Base-by-base conservation (phyloP, 495 filamentous ascomycete genomes). In the Neurospora sp. region DNA sequence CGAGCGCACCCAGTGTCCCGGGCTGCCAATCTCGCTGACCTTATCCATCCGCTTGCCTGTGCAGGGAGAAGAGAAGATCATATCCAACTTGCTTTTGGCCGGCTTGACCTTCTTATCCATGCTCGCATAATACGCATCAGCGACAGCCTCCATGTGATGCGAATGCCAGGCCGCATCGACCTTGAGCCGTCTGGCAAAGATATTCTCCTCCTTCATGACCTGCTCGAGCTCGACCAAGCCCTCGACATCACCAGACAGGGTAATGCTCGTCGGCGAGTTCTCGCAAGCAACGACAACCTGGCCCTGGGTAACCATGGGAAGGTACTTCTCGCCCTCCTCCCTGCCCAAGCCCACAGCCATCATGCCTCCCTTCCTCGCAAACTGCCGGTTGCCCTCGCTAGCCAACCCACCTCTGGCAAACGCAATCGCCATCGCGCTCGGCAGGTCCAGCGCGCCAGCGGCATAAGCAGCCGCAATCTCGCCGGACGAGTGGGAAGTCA, bases 401-500 rank as follows among this genome's bases (percentile, higher is more conserved):
- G 75, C 72, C 39, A 75, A 22, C 0, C 74, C 73, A 18, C 83
- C 77, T 8, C 81, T 77, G 69, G 83, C 73, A 79, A 81, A 80
- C 3, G 86, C 83, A 1, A 89, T 77, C 16, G 82, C 74, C 84
- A 87, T 86, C 3, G 83, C 84, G 0, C 82, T 82, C 18, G 79
- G 68, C 10, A 83, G 79, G 16, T 79, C 77, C 1, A 87, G 71
- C 14, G 80, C 80, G 0, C 86, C 85, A 37, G 80, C 80, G 16
- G 83, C 78, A 70, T 84, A 87, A 0, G 86, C 85, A 6, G 86
- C 87, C 0, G 82, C 85, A 74, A 91, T 90, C 75, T 91, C 89
- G n/a, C 89, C 89, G 69, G 86, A 88, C 4, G 89, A 90, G 73
- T 91, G 89, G 14, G 89, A 88, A 2, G 87, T 82, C 0, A 87